Conservation (phyloP, 148 eudicot species). For the Nyssa sinensis region DNA sequence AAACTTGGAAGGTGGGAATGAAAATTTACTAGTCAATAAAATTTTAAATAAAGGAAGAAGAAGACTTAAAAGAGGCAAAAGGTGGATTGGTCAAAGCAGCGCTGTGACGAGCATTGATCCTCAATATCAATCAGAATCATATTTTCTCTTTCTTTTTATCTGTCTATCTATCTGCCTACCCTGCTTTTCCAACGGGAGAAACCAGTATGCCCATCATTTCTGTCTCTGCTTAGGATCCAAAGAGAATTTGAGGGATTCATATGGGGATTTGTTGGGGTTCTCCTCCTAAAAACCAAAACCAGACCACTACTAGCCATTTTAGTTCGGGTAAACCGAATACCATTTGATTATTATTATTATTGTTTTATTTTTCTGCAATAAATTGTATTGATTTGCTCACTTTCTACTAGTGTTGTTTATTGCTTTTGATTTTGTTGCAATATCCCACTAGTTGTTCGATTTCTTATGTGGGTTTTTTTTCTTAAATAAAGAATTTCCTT, state of each 20-base stretch:
- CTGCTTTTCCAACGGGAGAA: too few relatives aligned
- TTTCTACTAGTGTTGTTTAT: not conserved
- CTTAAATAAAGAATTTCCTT: not conserved
- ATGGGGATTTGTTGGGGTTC: conserved; percentile 65
- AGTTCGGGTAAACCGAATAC: conserved; percentile 38
- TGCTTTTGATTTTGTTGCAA: not conserved
- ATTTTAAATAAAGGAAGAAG: not conserved
- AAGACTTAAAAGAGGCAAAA: not conserved
- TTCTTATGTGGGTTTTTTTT: not conserved
- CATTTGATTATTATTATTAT: not conserved
- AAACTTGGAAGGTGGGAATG: too few relatives aligned
- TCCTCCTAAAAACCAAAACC: conserved; percentile 26
- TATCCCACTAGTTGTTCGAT: not conserved
- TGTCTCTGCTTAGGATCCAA: not conserved
- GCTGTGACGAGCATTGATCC: not conserved
- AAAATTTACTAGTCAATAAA: not conserved
- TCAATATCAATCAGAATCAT: not conserved
- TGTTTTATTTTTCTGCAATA: not conserved
- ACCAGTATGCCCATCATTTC: not conserved
- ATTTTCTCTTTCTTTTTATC: too few relatives aligned
- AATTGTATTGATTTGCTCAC: not conserved
- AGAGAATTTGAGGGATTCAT: not conserved
- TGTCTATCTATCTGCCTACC: too few relatives aligned
- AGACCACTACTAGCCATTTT: conserved; percentile 34
- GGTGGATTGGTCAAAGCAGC: not conserved